Evolutionary conservation across 768 basidiomycete genomes (phyloP), one percentile per base, ranked within the genome.

Genomic region (Hirschioporus abietinus): DNA sequence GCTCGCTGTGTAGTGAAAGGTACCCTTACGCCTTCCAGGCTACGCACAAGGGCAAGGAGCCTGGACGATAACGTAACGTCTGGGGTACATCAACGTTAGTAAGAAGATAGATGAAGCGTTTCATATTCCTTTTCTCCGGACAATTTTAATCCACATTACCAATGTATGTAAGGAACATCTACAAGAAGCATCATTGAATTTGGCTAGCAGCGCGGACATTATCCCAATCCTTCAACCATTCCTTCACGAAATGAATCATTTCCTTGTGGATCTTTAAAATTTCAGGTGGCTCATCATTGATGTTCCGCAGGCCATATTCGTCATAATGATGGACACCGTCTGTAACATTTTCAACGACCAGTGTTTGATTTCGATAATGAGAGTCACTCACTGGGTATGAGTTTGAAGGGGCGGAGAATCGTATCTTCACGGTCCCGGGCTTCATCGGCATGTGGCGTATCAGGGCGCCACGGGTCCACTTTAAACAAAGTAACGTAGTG

Each of bases 401-500:
- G 72, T 74, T 95, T 95, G 78, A 94, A 94, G 0, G 96, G 96
- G 52, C 83, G 81, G 36, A 87, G 72, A 18, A 88, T 76, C 0
- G 93, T 94, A 75, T 95, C 93, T 58, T 81, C 75, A 20, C 95
- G 82, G 61, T 86, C 81, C 7, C 77, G 72, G 1, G 94, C 93
- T 61, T 76, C 74, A 63, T 84, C 80, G 69, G 91, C 91, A 74
- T 93, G 93, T 0, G 92, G 92, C 10, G 92, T 93, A 70, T 86
- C 87, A 0, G 94, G 93, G 66, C 90, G 84, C 95, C 95, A 97
- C 18, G 95, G 94, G 77, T 96, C 95, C 35, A 91, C 92, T 92
- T 64, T 1, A 60, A 20, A 30, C 26, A 26, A n/a, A 58, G 68
- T 30, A 34, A 26, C 35, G 7, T 30, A 26, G 18, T 36, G n/a